These are phyloP conservation scores for Basidioascus undulatus DNA, from an alignment of 768 basidiomycete species.

Conservation along the genomic window DNA sequence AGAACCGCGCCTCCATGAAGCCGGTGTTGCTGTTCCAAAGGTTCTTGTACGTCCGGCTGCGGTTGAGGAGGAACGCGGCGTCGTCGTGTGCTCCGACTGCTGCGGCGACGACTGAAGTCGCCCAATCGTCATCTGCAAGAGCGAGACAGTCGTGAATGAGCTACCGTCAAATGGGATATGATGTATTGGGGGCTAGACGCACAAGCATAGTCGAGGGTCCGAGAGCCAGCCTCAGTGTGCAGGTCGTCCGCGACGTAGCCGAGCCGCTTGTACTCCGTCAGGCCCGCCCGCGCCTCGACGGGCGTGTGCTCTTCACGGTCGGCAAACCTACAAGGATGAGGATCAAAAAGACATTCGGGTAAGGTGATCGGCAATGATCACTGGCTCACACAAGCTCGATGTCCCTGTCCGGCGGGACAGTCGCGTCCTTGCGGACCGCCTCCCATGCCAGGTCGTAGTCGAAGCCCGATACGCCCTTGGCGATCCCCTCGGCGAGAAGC, in stretches of 20 bases:
- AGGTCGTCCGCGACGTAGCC: slow-evolving; percentile 60
- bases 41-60: slow-evolving; percentile 33
- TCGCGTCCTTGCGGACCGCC: slow-evolving; percentile 50
- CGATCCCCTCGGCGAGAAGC: slow-evolving; percentile 42
- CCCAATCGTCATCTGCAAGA: slow-evolving; percentile 46
- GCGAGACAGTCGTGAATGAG: too few species aligned
- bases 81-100: slow-evolving; percentile 29
- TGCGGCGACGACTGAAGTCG: slow-evolving; percentile 36
- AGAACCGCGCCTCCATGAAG: slow-evolving; percentile 60
- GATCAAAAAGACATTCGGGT: neutral
- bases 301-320: slow-evolving; percentile 38
- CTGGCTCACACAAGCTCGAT: slow-evolving; percentile 19
- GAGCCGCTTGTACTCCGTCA: slow-evolving; percentile 37
- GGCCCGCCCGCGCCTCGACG: slow-evolving; percentile 48
- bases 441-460: slow-evolving; percentile 42
- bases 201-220: slow-evolving; percentile 62
- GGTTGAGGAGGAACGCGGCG: slow-evolving; percentile 29
- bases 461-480: slow-evolving; percentile 40
- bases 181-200: slow-evolving; percentile 10
- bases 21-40: slow-evolving; percentile 45
- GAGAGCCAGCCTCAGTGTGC: slow-evolving; percentile 53
- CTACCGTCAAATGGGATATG: neutral
- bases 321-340: slow-evolving; percentile 26
- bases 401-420: slow-evolving; percentile 19
- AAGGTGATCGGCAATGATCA: neutral